Conservation (phyloP, 805 yeast species). For the Metschnikowia gelsemii region DNA sequence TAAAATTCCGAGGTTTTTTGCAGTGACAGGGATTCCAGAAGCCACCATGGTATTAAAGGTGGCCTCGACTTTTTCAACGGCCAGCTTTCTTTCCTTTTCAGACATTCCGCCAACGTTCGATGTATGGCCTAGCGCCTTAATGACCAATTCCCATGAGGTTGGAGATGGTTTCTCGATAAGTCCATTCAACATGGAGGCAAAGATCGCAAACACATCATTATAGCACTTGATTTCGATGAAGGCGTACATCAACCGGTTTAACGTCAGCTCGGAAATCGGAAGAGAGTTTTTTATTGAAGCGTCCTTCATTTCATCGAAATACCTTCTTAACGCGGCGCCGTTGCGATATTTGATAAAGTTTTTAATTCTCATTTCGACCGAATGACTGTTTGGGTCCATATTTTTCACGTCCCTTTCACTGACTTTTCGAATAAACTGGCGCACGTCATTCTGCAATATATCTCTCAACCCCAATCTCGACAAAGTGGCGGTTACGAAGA, state of each 20-base stretch:
- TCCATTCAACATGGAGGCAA: constrained; percentile 47
- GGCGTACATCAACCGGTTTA: constrained; percentile 46
- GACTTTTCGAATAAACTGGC: constrained; percentile 7
- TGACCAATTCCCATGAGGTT: constrained; percentile 58
- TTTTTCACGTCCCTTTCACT: constrained; percentile 19
- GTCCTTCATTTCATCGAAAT: constrained; percentile 28
- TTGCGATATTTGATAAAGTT: constrained; percentile 22
- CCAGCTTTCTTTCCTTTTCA: constrained; percentile 25
- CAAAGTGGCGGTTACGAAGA: constrained; percentile 22
- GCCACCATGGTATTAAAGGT: constrained; percentile 32
- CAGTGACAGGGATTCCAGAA: constrained; percentile 38
- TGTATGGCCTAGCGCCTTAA: constrained; percentile 48
- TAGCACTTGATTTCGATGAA: constrained; percentile 38
- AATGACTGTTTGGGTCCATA: constrained; percentile 36
- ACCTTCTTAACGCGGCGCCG: constrained; percentile 19
- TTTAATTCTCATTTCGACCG: constrained; percentile 26
- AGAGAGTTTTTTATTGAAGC: constrained; percentile 26
- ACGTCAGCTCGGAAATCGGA: constrained; percentile 41
- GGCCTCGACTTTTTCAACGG: constrained; percentile 26
- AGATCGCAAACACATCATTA: constrained; percentile 42
- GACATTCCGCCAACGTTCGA: constrained; percentile 28
- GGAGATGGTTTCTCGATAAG: constrained; percentile 41
- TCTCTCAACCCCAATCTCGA: constrained; percentile 16
- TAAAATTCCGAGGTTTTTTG: constrained; percentile 48
- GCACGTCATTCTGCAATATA: constrained; percentile 10